Evolutionary conservation across 345 rosid species (phyloP).

Genomic region (Lagerstroemia speciosa): DNA sequence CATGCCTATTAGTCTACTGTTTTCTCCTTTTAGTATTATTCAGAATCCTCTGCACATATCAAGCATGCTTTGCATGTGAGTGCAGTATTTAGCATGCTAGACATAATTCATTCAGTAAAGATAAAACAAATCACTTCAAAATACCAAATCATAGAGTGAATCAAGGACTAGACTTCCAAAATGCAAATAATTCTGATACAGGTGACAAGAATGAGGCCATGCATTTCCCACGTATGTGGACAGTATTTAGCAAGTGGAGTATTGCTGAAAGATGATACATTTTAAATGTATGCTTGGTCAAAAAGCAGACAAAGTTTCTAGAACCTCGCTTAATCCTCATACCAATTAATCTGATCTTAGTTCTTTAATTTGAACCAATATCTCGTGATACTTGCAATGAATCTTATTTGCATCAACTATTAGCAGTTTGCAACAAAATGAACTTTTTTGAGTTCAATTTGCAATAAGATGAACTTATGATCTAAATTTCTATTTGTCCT

Average conservation of each 20-base stretch:
- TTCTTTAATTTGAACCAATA: not conserved
- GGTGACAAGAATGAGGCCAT: not conserved
- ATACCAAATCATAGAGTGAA: not conserved
- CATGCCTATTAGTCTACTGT: not conserved
- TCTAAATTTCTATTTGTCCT: not conserved
- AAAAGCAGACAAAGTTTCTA: too few relatives aligned
- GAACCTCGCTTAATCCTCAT: too few relatives aligned
- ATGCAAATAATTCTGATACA: not conserved
- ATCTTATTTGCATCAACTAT: not conserved
- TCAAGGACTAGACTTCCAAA: not conserved
- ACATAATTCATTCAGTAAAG: too few relatives aligned
- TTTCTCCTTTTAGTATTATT: not conserved
- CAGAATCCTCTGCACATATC: not conserved
- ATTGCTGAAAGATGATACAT: not conserved
- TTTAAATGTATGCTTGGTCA: too few relatives aligned
- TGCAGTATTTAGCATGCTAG: not conserved
- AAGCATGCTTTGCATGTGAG: not conserved
- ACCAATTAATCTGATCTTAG: not conserved
- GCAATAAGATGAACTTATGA: not conserved
- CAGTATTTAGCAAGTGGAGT: not conserved
- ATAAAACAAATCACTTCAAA: not conserved
- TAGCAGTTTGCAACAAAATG: not conserved
- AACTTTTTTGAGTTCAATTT: too few relatives aligned
- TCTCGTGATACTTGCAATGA: not conserved
- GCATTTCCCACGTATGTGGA: not conserved